phyloP scores from a whole-genome alignment of 805 yeast genomes.

The Pichia ethanolica region DNA sequence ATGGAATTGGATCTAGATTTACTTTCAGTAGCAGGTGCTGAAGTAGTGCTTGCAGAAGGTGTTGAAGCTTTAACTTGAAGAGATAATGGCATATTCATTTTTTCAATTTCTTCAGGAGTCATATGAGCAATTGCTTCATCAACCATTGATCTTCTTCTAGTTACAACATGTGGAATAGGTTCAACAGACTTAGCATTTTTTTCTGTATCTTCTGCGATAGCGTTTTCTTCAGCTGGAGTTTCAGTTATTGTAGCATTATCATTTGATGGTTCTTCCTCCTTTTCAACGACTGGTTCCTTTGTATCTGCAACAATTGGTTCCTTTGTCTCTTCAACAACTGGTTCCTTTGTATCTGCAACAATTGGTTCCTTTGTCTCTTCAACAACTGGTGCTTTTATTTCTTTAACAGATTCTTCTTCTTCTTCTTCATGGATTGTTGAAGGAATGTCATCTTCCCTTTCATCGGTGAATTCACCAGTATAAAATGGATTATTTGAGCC shows the following conservation, averaged over 20 bases:
- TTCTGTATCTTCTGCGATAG: no score
- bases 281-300: no score
- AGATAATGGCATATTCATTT: conserved; percentile 25
- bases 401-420: not conserved
- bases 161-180: not conserved
- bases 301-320: no score
- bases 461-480: conserved; percentile 9
- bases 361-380: no score
- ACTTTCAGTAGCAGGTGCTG: not conserved
- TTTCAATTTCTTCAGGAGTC: conserved; percentile 22
- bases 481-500: conserved; percentile 16
- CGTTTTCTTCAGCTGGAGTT: not conserved
- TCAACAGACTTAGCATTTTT: no score
- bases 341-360: no score
- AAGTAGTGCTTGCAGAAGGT: conserved; percentile 17
- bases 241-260: not conserved
- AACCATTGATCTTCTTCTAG: conserved; percentile 13
- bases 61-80: conserved; percentile 28
- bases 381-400: no score
- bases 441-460: conserved; percentile 6
- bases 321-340: no score
- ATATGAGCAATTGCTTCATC: conserved; percentile 13
- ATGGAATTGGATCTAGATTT: conserved; percentile 20
- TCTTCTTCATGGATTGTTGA: conserved; percentile 17
- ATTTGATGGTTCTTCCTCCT: not conserved